phyloP scores from a whole-genome alignment of 2,329 filamentous ascomycete genomes.

The Hypoxylon sp. region DNA sequence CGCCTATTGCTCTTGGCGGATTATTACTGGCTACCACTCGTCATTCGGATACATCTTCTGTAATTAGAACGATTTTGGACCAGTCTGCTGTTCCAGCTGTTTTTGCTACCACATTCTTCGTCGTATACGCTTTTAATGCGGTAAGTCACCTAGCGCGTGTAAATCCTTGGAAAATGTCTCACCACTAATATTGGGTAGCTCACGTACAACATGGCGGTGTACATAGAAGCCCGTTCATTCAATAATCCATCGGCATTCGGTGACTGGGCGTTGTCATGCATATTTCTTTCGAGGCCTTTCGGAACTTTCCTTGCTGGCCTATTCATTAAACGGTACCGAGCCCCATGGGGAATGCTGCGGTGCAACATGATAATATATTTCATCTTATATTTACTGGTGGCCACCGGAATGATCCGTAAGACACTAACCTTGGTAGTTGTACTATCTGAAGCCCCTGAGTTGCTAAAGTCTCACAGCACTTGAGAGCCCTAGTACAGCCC shows the following conservation, averaged over 20 bases:
- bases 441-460: background rate
- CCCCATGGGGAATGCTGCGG: constrained; percentile 24
- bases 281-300: constrained; percentile 28
- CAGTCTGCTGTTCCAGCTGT: constrained; percentile 8
- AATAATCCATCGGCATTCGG: constrained; percentile 21
- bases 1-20: constrained; percentile 21
- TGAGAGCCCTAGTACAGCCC: constrained; percentile 18
- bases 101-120: constrained; percentile 15
- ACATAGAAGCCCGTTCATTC: constrained; percentile 31
- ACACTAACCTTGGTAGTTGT: background rate
- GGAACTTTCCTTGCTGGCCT: constrained; percentile 25
- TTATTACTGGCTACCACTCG: constrained; percentile 13
- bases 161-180: background rate
- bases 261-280: constrained; percentile 30
- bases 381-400: constrained; percentile 13
- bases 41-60: constrained; percentile 6
- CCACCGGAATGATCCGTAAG: constrained; percentile 26
- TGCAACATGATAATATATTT: constrained; percentile 28
- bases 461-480: constrained; percentile 23
- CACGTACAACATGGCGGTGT: constrained; percentile 31
- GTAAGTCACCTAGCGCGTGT: background rate
- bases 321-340: constrained; percentile 21
- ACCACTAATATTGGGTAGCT: constrained; percentile 14
- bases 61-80: background rate
- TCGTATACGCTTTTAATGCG: constrained; percentile 28